phyloP scores from a whole-genome alignment of 176 grass and related monocot species.

The Cenchrus fungigraminus region DNA sequence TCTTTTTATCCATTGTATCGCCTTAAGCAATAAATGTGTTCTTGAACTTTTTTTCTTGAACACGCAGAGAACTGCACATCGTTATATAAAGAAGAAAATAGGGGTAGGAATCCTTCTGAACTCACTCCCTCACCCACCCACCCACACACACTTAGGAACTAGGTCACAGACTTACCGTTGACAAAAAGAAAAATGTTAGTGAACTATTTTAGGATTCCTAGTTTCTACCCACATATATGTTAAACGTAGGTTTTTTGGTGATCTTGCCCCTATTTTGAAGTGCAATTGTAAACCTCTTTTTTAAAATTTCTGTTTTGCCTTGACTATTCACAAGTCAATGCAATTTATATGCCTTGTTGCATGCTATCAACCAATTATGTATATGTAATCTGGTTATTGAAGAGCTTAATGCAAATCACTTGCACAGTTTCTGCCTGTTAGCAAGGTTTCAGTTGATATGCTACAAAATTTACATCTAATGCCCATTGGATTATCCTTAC shows the following conservation, averaged over 20 bases:
- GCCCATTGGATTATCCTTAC: neutral
- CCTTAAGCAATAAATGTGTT: constrained; percentile 12
- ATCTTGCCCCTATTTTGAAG: too few relatives aligned
- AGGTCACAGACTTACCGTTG: too few relatives aligned
- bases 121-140: too few relatives aligned
- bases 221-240: neutral
- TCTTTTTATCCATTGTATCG: neutral
- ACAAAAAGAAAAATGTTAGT: neutral
- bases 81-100: too few relatives aligned
- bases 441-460: constrained; percentile 16
- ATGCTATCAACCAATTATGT: neutral
- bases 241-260: neutral
- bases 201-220: neutral
- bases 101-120: too few relatives aligned
- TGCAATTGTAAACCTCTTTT: too few relatives aligned
- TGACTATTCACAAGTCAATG: too few relatives aligned
- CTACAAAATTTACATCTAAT: constrained; percentile 2
- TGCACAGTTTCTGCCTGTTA: neutral
- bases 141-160: too few relatives aligned
- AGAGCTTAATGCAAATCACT: constrained; percentile 26
- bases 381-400: neutral
- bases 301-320: too few relatives aligned
- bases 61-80: too few relatives aligned
- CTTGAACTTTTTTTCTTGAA: neutral
- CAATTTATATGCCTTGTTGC: neutral